Base-by-base conservation (phyloP, 2,329 filamentous ascomycete genomes). In the Penicillium frequentans region DNA sequence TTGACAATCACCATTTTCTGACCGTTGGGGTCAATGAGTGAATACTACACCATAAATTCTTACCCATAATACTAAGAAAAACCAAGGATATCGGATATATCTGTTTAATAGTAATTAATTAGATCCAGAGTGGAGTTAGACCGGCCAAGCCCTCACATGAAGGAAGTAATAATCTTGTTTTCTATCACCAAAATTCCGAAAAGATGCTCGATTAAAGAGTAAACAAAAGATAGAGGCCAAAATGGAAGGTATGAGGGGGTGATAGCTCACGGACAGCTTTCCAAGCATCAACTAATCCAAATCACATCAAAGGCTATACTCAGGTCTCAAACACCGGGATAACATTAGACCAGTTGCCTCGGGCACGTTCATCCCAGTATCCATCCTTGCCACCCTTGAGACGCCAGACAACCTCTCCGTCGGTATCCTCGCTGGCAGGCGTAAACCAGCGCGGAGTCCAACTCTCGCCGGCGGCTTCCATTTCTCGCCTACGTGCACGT, bases 321-420 rank as follows among this genome's bases (percentile, higher is more conserved):
- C n/a, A 51, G 13, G 33, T 29, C 57, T 81, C 73, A 69, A 87
- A 84, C 48, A 88, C 81, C 54, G 82, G 77, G 56, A 79, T 73
- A 42, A 86, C 79, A 7, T 79, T 80, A 9, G 74, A 74, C 91
- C 90, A 96, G 55, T 79, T 79, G 1, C 87, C 87, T 62, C 79
- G 84, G 3, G 81, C 82, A 59, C 93, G 84, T 75, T 91, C 88
- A 70, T 96, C 93, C 95, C 95, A 99, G 76, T 99, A 99, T 9
- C 91, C 88, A 19, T 96, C 91, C 75, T 89, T 92, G 21, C 92
- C 91, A 3, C 81, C 80, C 78, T 88, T 95, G 61, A 96, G 74
- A 67, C 86, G 84, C 90, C 90, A 75, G 21, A 67, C 81, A n/a
- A 82, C 80, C 45, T 81, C 80, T 48, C 76, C 75, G 29, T 71